Evolutionary conservation across 2,329 filamentous ascomycete genomes (phyloP).

Genomic region (Phialophora verrucosa): DNA sequence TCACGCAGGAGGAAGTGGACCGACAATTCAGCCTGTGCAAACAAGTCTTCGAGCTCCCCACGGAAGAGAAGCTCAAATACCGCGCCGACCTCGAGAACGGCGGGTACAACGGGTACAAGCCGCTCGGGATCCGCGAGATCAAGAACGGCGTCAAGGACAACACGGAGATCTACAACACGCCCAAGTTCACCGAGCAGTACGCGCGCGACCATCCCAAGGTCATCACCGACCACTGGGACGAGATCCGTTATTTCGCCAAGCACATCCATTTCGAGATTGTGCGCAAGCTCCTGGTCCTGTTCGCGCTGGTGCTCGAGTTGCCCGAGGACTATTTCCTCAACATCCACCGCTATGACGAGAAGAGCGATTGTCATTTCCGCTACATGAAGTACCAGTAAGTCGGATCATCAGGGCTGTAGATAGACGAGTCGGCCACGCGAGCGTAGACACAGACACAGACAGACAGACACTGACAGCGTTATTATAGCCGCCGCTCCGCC

Average conservation of each 20-base stretch:
- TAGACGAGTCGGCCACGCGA: too few species aligned
- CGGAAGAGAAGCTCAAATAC: conserved; percentile 65
- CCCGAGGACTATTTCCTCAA: conserved; percentile 62
- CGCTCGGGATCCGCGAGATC: conserved; percentile 48
- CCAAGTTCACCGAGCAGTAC: conserved; percentile 59
- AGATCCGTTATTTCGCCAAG: conserved; percentile 63
- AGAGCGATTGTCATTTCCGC: conserved; percentile 63
- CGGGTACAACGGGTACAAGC: conserved; percentile 63
- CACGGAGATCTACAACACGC: conserved; percentile 66
- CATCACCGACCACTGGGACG: conserved; percentile 56
- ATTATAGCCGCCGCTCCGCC: conserved; percentile 47
- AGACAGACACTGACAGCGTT: neutral
- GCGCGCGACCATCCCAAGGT: conserved; percentile 55
- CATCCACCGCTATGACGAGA: conserved; percentile 62
- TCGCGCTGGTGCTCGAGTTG: conserved; percentile 65
- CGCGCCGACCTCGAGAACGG: conserved; percentile 57
- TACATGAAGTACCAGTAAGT: conserved; percentile 62
- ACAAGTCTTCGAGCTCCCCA: conserved; percentile 60
- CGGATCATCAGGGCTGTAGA: too few species aligned
- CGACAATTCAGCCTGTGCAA: conserved; percentile 65
- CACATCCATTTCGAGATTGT: conserved; percentile 62
- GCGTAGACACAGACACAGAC: too few species aligned
- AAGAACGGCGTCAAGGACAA: conserved; percentile 54
- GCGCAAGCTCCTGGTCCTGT: conserved; percentile 60
- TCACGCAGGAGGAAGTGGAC: conserved; percentile 63